phyloP scores from a whole-genome alignment of 2,329 filamentous ascomycete species.

The Chaetomium strumarium region DNA sequence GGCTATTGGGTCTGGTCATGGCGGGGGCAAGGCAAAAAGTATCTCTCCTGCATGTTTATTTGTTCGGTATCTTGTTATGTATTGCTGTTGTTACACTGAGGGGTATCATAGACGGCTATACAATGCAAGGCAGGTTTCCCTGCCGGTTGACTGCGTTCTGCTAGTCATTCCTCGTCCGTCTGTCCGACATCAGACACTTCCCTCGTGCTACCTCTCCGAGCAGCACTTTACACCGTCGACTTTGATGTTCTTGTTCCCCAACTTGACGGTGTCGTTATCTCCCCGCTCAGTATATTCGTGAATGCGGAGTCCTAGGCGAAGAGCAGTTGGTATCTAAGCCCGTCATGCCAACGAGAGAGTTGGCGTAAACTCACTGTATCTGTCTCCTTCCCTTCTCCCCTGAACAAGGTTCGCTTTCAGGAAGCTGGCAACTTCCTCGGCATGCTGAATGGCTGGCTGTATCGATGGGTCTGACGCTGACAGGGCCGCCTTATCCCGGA shows the following conservation, averaged over 20 bases:
- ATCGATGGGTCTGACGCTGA: constrained; percentile 53
- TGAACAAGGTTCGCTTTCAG: constrained; percentile 84
- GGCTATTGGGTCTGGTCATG: not conserved
- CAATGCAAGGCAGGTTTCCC: constrained; percentile 18
- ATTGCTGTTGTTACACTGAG: constrained; percentile 25
- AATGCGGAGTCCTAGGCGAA: constrained; percentile 66
- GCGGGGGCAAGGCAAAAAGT: constrained; percentile 1
- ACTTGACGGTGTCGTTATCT: constrained; percentile 86
- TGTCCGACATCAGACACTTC: not conserved
- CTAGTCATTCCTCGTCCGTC: not conserved
- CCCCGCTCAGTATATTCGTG: constrained; percentile 87
- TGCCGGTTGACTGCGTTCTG: constrained; percentile 7
- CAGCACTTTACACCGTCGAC: constrained; percentile 30
- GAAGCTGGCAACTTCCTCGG: constrained; percentile 74
- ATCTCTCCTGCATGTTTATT: constrained; percentile 15
- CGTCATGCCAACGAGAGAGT: not conserved
- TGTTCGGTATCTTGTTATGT: constrained; percentile 16
- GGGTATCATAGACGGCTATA: constrained; percentile 26
- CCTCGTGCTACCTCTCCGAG: constrained; percentile 22
- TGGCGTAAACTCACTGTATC: constrained; percentile 21
- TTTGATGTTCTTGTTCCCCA: constrained; percentile 39
- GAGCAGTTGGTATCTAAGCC: not conserved
- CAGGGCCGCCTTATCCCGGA: constrained; percentile 61
- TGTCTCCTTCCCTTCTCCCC: constrained; percentile 44
- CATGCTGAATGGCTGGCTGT: constrained; percentile 64